Conservation (phyloP, 202 grass and related monocot species). For the Hordeum pubiflorum region DNA sequence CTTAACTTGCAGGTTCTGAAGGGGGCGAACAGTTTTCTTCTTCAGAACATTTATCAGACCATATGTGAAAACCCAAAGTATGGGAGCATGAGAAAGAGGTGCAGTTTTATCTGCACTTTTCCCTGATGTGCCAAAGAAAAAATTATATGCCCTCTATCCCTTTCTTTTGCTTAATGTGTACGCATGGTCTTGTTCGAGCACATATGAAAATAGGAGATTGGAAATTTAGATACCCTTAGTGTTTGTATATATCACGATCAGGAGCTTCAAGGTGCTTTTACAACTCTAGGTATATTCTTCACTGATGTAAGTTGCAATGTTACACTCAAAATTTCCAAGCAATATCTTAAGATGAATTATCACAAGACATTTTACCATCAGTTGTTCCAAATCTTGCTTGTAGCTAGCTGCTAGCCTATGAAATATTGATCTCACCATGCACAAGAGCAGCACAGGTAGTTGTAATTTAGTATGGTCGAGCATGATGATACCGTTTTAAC, state of each 20-base stretch:
- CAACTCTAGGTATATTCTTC: not conserved
- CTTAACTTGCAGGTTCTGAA: slow-evolving; percentile 62
- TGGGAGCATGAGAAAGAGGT: slow-evolving; percentile 79
- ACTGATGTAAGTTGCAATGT: not conserved
- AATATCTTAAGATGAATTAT: slow-evolving; percentile 1
- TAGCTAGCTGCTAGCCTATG: slow-evolving; percentile 4
- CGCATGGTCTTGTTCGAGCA: not conserved
- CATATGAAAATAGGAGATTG: not conserved
- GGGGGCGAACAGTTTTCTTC: slow-evolving; percentile 84
- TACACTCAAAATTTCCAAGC: slow-evolving; percentile 1
- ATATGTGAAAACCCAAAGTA: slow-evolving; percentile 89
- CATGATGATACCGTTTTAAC: slow-evolving; percentile 6
- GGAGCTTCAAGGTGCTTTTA: not conserved
- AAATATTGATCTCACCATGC: not conserved
- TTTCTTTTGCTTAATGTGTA: not conserved
- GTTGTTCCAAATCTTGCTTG: not conserved
- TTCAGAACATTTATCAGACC: slow-evolving; percentile 78
- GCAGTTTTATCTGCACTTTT: slow-evolving; percentile 5
- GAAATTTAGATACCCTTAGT: not conserved
- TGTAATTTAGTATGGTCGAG: slow-evolving; percentile 15
- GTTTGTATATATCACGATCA: not conserved
- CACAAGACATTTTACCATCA: not conserved
- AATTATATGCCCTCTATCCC: not conserved
- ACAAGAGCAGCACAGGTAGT: not conserved
- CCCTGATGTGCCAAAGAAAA: not conserved